These are phyloP conservation scores for Oryza officinalis DNA, from an alignment of 176 grass and related monocot species.

Conservation along the genomic window DNA sequence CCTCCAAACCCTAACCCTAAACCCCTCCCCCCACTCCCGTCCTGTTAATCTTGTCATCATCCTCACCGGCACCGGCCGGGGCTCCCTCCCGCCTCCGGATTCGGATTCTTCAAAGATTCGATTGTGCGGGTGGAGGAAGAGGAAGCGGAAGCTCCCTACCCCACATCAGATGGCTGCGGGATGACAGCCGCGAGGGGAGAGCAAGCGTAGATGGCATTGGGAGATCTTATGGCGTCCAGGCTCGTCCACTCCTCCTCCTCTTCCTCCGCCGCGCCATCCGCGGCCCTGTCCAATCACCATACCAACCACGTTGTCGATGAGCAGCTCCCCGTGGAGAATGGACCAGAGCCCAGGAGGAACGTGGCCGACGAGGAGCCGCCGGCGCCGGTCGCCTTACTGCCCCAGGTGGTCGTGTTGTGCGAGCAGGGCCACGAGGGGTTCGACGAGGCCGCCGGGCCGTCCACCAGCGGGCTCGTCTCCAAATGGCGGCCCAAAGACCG, in stretches of 20 bases:
- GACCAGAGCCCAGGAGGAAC: slow-evolving; percentile 1
- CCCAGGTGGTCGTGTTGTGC: slow-evolving; percentile 77
- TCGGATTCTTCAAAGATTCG: neutral
- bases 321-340: slow-evolving; percentile 29
- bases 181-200: neutral
- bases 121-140: neutral
- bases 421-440: slow-evolving; percentile 80
- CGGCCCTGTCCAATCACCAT: slow-evolving; percentile 41
- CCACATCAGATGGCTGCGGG: slow-evolving; percentile 32
- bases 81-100: slow-evolving; percentile 6
- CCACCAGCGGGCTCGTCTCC: slow-evolving; percentile 77
- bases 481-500: slow-evolving; percentile 94
- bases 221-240: slow-evolving; percentile 99
- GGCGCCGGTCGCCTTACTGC: slow-evolving; percentile 51
- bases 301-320: slow-evolving; percentile 10
- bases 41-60: neutral
- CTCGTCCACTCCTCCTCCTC: slow-evolving; percentile 52
- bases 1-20: slow-evolving; percentile 37
- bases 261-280: slow-evolving; percentile 30
- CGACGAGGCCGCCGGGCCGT: slow-evolving; percentile 66
- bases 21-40: neutral
- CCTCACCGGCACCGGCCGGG: neutral
- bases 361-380: slow-evolving; percentile 15
- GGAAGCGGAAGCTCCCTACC: neutral
- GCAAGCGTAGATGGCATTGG: slow-evolving; percentile 82